Percentiles rank a stretch among this genome's conserved stretches.
Evolutionary conservation across 2,329 filamentous ascomycete species (phyloP).

Genomic region (Davidsoniella australis): DNA sequence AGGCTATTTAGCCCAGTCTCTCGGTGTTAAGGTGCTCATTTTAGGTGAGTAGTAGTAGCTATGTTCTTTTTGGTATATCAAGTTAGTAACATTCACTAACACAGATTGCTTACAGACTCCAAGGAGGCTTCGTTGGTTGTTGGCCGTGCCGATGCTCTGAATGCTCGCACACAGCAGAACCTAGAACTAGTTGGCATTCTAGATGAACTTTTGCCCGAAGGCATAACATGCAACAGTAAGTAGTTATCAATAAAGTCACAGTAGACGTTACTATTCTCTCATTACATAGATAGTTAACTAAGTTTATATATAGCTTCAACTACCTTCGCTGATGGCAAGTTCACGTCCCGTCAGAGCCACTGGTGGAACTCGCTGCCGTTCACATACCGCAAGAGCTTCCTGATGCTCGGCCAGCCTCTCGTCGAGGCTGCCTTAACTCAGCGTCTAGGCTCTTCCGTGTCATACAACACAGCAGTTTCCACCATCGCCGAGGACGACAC

Average conservation of each 20-base stretch:
- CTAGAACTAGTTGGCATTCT: slow-evolving; percentile 28
- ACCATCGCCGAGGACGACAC: slow-evolving; percentile 17
- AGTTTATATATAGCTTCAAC: slow-evolving; percentile 24
- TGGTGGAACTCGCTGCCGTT: slow-evolving; percentile 31
- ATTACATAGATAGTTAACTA: background rate
- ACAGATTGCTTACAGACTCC: slow-evolving; percentile 18
- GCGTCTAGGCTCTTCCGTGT: slow-evolving; percentile 20
- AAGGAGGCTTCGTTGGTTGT: slow-evolving; percentile 24
- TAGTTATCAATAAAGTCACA: background rate
- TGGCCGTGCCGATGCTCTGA: slow-evolving; percentile 30
- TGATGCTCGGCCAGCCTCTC: slow-evolving; percentile 32
- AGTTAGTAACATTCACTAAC: background rate
- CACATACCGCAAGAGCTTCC: slow-evolving; percentile 28
- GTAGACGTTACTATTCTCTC: too few relatives aligned
- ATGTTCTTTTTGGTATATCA: background rate
- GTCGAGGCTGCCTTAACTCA: slow-evolving; percentile 25
- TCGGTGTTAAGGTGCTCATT: slow-evolving; percentile 25
- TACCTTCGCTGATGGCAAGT: slow-evolving; percentile 28
- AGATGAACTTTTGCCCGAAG: slow-evolving; percentile 24
- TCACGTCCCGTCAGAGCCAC: slow-evolving; percentile 28
- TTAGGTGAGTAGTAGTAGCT: slow-evolving; percentile 18
- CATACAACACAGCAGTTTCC: slow-evolving; percentile 23
- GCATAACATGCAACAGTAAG: slow-evolving; percentile 33
- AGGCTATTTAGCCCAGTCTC: slow-evolving; percentile 25
- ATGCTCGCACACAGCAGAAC: slow-evolving; percentile 31